Base-by-base conservation (phyloP, 257 asterid genomes). In the Avicennia marina region DNA sequence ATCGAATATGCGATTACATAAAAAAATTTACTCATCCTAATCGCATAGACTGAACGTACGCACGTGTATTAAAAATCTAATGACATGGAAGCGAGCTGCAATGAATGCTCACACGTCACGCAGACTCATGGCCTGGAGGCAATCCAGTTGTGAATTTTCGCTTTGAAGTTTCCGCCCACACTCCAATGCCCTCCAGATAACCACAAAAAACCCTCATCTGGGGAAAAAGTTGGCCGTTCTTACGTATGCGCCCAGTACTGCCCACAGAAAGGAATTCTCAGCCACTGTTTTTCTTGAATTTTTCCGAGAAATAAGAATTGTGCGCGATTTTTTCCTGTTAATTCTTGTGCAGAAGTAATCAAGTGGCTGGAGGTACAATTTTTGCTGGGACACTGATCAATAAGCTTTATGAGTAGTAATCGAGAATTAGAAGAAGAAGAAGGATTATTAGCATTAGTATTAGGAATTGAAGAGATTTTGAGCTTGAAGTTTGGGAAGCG, bases 321-420 rank as follows among this genome's bases (percentile, higher is more conserved):
- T 2, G 21, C 36, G 55, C 42, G 11, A 55, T 16, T 43, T 44
- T 47, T 40, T 16, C 25, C 9, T 20, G 4, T 11, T 39, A 13
- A 29, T 11, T 4, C 12, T 65, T 53, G 3, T 24, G 56, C 63
- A 31, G 21, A 11, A 34, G 18, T 2, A 26, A 57, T 17, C 51
- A 11, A 63, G 53, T 34, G 47, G 46, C 42, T 50, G 32, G 22
- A 45, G 11, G 20, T 32, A 15, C 34, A n/a, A n/a, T n/a, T n/a
- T n/a, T n/a, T n/a, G n/a, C 8, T 9, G 44, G n/a, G 60, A 24
- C n/a, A 58, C 48, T 22, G 65, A 66, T 69, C 68, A 39, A 45
- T 61, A 56, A 60, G 72, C 85, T 83, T 89, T 76, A 78, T 76
- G 82, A 79, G 73, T 75, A 68, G 74, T 53, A 55, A 52, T 56